Base-by-base conservation (phyloP, 805 yeast genomes). In the Candida pini region DNA sequence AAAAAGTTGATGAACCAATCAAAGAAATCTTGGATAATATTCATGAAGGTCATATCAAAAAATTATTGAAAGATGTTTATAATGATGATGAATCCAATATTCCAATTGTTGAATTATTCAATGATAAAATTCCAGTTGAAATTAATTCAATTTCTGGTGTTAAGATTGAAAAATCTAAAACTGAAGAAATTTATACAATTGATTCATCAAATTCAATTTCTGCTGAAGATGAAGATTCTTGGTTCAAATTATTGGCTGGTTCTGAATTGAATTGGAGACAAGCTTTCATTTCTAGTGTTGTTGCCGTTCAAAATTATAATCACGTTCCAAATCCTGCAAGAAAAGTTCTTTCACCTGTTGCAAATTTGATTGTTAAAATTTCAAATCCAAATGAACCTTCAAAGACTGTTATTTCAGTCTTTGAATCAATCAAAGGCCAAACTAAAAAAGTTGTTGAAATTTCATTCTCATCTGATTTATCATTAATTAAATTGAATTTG, bases 31-130 rank as follows among this genome's bases (percentile, higher is more conserved):
- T 92, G 66, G 97, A 90, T 58, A 67, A 73, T 48, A 81, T 92
- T 43, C 96, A 92, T 55, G 78, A 88, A 24, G 96, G 96, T 41
- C 97, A 89, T 64, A 82, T 92, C 56, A 64, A 66, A 38, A 76
- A 62, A 49, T 71, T 84, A 56, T 56, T 88, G 49, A 64, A 69
- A 42, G 90, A 85, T 43, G 74, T 68, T 36, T 92, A 92, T 64
- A 62, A 59, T 38, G 80, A 78, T 45, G 89, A 87, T 53, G 76
- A 60, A 37, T 64, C 88, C 15, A 67, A 66, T 48, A 81, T 92
- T 51, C 97, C 97, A 34, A 78, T 72, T 45, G 87, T 89, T 45
- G 97, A 90, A 63, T 87, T 85, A 65, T 84, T 92, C 51, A 87
- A 92, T 49, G 82, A 86, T 44, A 71, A 70, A 46, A 65, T 66